Evolutionary conservation across 139 green algal species (phyloP).

Genomic region (Desmodesmus armatus): DNA sequence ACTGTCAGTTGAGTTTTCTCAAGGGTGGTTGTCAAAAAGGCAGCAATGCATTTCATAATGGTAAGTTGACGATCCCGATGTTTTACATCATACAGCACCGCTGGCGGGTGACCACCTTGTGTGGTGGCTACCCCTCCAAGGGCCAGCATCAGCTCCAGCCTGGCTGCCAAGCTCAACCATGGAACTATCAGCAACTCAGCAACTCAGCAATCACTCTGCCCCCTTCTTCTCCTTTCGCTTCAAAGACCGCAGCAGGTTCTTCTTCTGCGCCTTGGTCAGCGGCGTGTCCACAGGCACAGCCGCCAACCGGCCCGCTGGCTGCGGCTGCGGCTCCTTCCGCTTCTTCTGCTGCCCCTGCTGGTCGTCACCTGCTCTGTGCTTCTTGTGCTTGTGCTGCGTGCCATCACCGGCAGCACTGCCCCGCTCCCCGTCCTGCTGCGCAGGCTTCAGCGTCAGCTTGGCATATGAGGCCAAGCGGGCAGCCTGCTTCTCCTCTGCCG

Average conservation of each 20-base stretch:
- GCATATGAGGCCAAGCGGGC: constrained; percentile 69
- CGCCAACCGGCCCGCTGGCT: constrained; percentile 20
- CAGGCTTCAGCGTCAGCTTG: constrained; percentile 52
- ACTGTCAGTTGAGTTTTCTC: too few relatives aligned
- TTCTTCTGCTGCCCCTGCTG: constrained; percentile 1
- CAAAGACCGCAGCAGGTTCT: constrained; percentile 74
- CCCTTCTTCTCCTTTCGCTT: constrained; percentile 65
- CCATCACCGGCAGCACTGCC: neutral
- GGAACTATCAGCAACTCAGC: too few relatives aligned
- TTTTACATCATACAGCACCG: too few relatives aligned
- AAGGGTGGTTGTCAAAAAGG: too few relatives aligned
- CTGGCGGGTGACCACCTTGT: too few relatives aligned
- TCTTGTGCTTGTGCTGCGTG: neutral
- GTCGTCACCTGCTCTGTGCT: neutral
- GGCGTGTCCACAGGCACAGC: constrained; percentile 9
- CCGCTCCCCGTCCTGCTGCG: constrained; percentile 29
- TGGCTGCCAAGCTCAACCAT: too few relatives aligned
- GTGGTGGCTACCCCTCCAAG: too few relatives aligned
- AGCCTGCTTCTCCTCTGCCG: constrained; percentile 46
- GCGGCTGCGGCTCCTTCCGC: constrained; percentile 32
- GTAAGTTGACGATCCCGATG: too few relatives aligned
- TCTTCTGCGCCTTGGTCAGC: constrained; percentile 77
- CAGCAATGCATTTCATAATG: too few relatives aligned
- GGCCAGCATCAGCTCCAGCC: too few relatives aligned
- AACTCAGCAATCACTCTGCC: too few relatives aligned